Conservation (phyloP, 305 asterid genomes). For the Rubia peregrina region DNA sequence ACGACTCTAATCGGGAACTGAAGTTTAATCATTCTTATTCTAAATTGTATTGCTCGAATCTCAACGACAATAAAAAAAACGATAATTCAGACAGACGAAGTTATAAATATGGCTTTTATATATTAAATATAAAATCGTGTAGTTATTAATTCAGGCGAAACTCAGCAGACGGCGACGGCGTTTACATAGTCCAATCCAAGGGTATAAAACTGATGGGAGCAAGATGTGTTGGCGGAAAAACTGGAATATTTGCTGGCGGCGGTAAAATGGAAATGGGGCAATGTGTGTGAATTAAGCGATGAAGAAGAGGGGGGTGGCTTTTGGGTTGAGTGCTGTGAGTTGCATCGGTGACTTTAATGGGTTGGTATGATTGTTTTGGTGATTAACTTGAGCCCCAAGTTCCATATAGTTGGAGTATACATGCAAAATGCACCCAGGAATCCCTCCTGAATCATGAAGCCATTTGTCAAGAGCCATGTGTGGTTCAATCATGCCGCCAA, state of each 20-base stretch:
- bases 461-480: slow-evolving; percentile 6
- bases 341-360: slow-evolving; percentile 2
- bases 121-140: too few species aligned
- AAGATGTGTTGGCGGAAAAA: slow-evolving; percentile 9
- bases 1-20: too few species aligned
- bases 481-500: background rate
- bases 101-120: too few species aligned
- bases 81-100: too few species aligned
- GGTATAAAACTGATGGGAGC: too few species aligned
- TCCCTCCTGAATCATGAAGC: slow-evolving; percentile 1
- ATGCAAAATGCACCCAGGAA: slow-evolving; percentile 15
- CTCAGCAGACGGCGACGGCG: background rate
- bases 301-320: background rate
- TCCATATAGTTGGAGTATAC: slow-evolving; percentile 3
- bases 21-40: too few species aligned
- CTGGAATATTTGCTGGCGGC: slow-evolving; percentile 13
- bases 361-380: background rate
- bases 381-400: slow-evolving; percentile 6
- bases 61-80: too few species aligned
- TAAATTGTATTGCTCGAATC: too few species aligned
- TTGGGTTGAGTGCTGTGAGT: slow-evolving; percentile 4
- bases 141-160: too few species aligned
- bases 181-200: too few species aligned
- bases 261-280: background rate
- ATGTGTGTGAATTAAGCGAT: slow-evolving; percentile 6